Percentiles rank a stretch among this genome's conserved stretches.
Conservation (phyloP, 257 asterid genomes). For the Solanum stenotomum region DNA sequence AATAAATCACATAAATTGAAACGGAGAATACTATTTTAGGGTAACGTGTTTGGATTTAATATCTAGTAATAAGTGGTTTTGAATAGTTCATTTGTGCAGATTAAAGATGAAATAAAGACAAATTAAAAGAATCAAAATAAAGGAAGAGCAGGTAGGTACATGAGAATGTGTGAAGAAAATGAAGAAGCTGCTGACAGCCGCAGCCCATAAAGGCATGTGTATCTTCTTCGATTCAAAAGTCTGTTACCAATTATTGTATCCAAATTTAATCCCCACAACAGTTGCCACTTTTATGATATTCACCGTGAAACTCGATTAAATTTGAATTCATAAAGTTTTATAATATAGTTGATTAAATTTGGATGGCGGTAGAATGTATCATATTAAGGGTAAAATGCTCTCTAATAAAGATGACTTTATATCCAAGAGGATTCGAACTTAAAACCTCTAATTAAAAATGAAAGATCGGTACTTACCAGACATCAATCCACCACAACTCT, state of each 20-base stretch:
- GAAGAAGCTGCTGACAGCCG: not conserved
- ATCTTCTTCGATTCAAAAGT: not conserved
- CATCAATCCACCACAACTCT: accelerated
- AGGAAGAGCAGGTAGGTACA: not conserved
- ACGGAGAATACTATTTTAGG: not conserved
- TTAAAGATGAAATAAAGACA: not conserved
- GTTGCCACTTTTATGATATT: not conserved
- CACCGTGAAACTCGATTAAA: too few relatives aligned
- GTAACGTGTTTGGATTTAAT: not conserved
- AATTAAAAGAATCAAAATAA: not conserved
- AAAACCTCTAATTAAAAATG: accelerated
- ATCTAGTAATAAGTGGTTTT: not conserved
- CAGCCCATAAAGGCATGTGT: not conserved
- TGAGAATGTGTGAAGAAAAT: not conserved
- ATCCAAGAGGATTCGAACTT: not conserved
- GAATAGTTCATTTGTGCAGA: not conserved
- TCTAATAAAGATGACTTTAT: too few relatives aligned
- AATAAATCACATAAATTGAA: too few relatives aligned
- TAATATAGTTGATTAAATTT: too few relatives aligned
- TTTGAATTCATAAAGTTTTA: too few relatives aligned
- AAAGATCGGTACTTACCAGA: too few relatives aligned
- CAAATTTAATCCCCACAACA: not conserved
- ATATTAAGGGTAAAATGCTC: too few relatives aligned
- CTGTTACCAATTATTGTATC: not conserved
- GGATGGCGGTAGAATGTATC: accelerated